A percentile compares a stretch with the other conserved stretches of the same genome.
These are phyloP conservation scores for Wickerhamiella azymoides DNA, from an alignment of 805 yeast species.

Conservation along the genomic window DNA sequence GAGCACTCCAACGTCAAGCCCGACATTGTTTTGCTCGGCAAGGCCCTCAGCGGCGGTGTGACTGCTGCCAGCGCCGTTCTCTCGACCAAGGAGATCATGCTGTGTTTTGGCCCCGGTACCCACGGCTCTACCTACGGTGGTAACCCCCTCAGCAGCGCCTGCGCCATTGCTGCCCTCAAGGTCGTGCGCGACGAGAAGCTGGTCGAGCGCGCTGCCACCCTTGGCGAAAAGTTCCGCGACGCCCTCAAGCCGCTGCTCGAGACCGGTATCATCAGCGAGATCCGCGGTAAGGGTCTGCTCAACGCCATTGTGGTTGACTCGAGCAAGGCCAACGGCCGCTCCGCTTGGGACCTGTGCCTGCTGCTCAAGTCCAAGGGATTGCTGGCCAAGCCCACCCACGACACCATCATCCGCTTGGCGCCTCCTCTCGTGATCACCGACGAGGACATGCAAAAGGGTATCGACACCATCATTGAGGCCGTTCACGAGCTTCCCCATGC, in stretches of 20 bases:
- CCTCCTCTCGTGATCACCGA: constrained; percentile 88
- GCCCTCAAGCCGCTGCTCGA: constrained; percentile 27
- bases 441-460: constrained; percentile 73
- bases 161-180: constrained; percentile 83
- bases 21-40: constrained; percentile 78
- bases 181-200: constrained; percentile 81
- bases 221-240: constrained; percentile 56
- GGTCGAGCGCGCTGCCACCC: constrained; percentile 56
- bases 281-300: constrained; percentile 74
- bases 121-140: constrained; percentile 99
- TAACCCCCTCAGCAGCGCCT: constrained; percentile 86
- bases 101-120: constrained; percentile 81
- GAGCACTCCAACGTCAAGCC: constrained; percentile 81
- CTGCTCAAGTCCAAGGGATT: constrained; percentile 80
- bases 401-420: constrained; percentile 86
- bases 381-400: constrained; percentile 93
- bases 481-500: constrained; percentile 32
- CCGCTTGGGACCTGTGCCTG: constrained; percentile 93
- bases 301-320: constrained; percentile 87
- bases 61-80: constrained; percentile 84
- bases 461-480: constrained; percentile 52
- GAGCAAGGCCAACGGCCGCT: constrained; percentile 66
- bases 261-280: constrained; percentile 42
- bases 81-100: constrained; percentile 82
- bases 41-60: constrained; percentile 93